Percentiles rank a stretch among this genome's conserved stretches.
These are phyloP conservation scores for Phallus indusiatus DNA, from an alignment of 768 basidiomycete species.

Conservation along the genomic window DNA sequence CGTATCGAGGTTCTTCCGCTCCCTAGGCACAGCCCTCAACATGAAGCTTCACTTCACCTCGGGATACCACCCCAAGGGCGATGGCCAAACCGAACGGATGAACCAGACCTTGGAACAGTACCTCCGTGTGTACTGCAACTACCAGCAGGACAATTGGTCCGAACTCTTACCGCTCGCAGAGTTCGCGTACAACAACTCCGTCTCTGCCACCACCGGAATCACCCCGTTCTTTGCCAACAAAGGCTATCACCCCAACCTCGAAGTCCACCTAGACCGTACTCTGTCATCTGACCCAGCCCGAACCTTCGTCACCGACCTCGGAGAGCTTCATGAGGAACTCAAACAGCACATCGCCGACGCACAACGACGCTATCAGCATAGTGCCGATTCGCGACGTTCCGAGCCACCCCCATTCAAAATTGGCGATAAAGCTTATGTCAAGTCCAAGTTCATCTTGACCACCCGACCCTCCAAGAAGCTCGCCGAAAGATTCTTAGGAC, in stretches of 20 bases:
- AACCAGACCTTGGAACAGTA: conserved; percentile 34
- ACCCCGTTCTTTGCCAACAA: conserved; percentile 25
- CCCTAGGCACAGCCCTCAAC: neutral
- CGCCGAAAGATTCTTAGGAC: neutral
- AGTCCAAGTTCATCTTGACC: neutral
- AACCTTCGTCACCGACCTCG: neutral
- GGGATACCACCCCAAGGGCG: neutral
- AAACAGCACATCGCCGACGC: neutral
- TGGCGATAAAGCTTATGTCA: neutral
- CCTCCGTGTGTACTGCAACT: conserved; percentile 25
- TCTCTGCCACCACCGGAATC: conserved; percentile 18
- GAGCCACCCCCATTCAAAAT: neutral
- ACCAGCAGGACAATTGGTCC: conserved; percentile 27
- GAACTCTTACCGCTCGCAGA: conserved; percentile 23
- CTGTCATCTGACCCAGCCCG: neutral
- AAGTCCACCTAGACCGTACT: neutral
- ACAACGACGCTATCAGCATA: neutral
- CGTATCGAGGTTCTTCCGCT: neutral
- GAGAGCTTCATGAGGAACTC: neutral
- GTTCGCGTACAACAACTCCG: conserved; percentile 26
- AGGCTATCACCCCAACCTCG: conserved; percentile 16
- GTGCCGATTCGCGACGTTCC: too few relatives aligned
- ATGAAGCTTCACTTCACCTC: neutral
- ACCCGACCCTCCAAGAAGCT: neutral
- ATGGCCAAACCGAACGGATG: conserved; percentile 30